Evolutionary conservation across 1,139 yeast species (phyloP).

Genomic region (Sugiyamaella sp.): DNA sequence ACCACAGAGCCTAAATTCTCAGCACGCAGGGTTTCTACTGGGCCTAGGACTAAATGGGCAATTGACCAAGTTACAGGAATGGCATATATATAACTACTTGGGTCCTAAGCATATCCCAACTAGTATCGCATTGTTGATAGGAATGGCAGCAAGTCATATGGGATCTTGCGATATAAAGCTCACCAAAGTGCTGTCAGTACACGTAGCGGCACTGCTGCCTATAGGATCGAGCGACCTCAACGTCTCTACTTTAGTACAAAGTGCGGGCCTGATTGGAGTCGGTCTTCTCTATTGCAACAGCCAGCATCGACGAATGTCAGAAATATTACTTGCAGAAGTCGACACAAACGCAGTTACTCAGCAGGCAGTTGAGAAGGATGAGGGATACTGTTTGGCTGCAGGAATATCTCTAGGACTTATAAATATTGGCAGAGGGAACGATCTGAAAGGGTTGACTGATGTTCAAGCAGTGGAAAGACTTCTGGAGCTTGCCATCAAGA

Average conservation of each 20-base stretch:
- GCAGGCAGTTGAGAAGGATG: slow-evolving; percentile 45
- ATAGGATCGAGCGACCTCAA: slow-evolving; percentile 88
- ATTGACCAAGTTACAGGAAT: slow-evolving; percentile 79
- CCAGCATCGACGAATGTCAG: slow-evolving; percentile 87
- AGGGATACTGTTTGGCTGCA: slow-evolving; percentile 84
- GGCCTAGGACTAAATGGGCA: slow-evolving; percentile 95
- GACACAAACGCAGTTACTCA: slow-evolving; percentile 25
- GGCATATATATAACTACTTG: slow-evolving; percentile 93
- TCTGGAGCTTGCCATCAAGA: slow-evolving; percentile 59
- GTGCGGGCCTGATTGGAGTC: slow-evolving; percentile 89
- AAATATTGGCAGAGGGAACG: slow-evolving; percentile 79
- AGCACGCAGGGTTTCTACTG: slow-evolving; percentile 92
- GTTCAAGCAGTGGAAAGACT: slow-evolving; percentile 70
- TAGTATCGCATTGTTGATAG: slow-evolving; percentile 83
- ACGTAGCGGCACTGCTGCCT: slow-evolving; percentile 89
- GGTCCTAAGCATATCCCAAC: slow-evolving; percentile 89
- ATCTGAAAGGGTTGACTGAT: slow-evolving; percentile 64
- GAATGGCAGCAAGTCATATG: slow-evolving; percentile 87
- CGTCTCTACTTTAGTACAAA: slow-evolving; percentile 80
- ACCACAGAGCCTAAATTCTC: slow-evolving; percentile 70
- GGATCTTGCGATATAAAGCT: slow-evolving; percentile 87
- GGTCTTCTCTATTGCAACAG: slow-evolving; percentile 81
- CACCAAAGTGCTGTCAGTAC: slow-evolving; percentile 90
- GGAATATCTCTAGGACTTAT: slow-evolving; percentile 88
- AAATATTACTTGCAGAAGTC: slow-evolving; percentile 55